phyloP scores from a whole-genome alignment of 1,139 yeast genomes.

The Diutina siamensis region DNA sequence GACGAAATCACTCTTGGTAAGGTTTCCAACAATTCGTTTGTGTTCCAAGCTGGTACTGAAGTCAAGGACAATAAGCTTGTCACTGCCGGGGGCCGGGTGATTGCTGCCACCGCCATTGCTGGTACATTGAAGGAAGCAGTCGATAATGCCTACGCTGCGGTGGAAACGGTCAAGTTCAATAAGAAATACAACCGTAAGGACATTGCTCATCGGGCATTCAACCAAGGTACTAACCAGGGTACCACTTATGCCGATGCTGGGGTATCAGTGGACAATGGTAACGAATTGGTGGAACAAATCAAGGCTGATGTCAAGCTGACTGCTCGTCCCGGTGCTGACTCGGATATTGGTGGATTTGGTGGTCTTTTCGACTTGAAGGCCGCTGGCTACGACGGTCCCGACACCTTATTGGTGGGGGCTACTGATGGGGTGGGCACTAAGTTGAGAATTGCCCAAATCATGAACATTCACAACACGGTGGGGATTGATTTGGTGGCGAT shows the following conservation, averaged over 20 bases:
- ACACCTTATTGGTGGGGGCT: slow-evolving; percentile 86
- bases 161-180: slow-evolving; percentile 57
- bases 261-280: slow-evolving; percentile 95
- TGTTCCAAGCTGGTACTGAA: slow-evolving; percentile 94
- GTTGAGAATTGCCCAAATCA: slow-evolving; percentile 84
- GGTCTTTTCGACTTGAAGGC: slow-evolving; percentile 85
- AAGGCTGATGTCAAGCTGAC: slow-evolving; percentile 91
- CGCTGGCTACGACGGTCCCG: slow-evolving; percentile 68
- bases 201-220: slow-evolving; percentile 91
- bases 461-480: slow-evolving; percentile 85
- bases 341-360: slow-evolving; percentile 98
- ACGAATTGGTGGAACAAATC: slow-evolving; percentile 77
- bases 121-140: slow-evolving; percentile 70
- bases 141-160: slow-evolving; percentile 76
- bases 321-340: slow-evolving; percentile 90
- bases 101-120: slow-evolving; percentile 87
- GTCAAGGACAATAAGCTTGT: slow-evolving; percentile 46
- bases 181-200: slow-evolving; percentile 81
- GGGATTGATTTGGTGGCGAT: slow-evolving; percentile 98
- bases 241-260: slow-evolving; percentile 91
- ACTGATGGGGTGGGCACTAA: slow-evolving; percentile 99
- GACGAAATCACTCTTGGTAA: slow-evolving; percentile 60
- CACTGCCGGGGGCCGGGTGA: slow-evolving; percentile 94
- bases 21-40: slow-evolving; percentile 44
- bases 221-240: slow-evolving; percentile 16